Evolutionary conservation across 495 filamentous ascomycete species (phyloP).

Genomic region (Echria macrotheca): DNA sequence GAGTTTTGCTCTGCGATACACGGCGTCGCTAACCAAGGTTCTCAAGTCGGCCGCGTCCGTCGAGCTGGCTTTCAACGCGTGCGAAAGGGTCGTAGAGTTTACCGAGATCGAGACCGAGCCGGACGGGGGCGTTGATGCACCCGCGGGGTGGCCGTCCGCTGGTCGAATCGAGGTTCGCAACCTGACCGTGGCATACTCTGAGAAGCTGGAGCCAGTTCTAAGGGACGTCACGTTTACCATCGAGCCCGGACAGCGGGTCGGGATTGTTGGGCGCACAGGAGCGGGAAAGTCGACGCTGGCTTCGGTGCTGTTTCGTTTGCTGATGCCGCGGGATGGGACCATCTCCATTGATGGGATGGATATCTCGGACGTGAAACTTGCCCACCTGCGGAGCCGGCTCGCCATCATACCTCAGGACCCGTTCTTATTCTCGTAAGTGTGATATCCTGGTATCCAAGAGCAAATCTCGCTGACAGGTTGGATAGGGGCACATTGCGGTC

Average conservation of each 20-base stretch:
- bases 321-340: slow-evolving; percentile 37
- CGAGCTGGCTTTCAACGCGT: slow-evolving; percentile 36
- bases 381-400: slow-evolving; percentile 43
- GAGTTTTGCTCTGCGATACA: not conserved
- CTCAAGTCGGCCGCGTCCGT: slow-evolving; percentile 47
- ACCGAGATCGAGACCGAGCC: slow-evolving; percentile 31
- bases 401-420: slow-evolving; percentile 53
- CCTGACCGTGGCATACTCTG: slow-evolving; percentile 36
- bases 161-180: slow-evolving; percentile 37
- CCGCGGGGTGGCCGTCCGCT: slow-evolving; percentile 41
- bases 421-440: slow-evolving; percentile 48
- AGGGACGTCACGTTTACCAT: not conserved
- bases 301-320: slow-evolving; percentile 45
- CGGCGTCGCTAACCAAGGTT: slow-evolving; percentile 47
- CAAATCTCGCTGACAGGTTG: too few relatives aligned
- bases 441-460: too few relatives aligned
- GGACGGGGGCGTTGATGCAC: slow-evolving; percentile 27
- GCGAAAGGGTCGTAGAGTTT: slow-evolving; percentile 38
- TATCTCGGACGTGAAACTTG: slow-evolving; percentile 41
- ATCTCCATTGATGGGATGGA: slow-evolving; percentile 49
- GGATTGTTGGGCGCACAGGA: slow-evolving; percentile 49
- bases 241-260: slow-evolving; percentile 34
- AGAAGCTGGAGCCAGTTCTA: slow-evolving; percentile 29
- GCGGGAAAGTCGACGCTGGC: slow-evolving; percentile 41
- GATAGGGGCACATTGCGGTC: not conserved